Base-by-base conservation (phyloP, 2,329 filamentous ascomycete species). In the Teratosphaeria epicoccoides region DNA sequence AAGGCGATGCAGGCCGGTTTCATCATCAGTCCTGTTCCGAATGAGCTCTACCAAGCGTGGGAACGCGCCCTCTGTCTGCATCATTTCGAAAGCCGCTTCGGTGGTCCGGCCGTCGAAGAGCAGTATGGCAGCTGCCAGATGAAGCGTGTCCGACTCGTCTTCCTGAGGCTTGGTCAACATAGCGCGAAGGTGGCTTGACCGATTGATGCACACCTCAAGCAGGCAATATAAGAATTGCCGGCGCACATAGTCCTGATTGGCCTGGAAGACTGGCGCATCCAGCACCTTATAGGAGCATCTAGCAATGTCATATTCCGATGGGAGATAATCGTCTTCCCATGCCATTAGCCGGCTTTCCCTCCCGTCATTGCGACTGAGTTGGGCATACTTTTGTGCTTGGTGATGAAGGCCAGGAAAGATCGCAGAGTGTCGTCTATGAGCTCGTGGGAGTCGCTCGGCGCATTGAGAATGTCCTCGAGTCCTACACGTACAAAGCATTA, bases 181-280 rank as follows among this genome's bases (percentile, higher is more conserved):
- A 17, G 37, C 11, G 6, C 46, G 10, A 25, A 24, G 6, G 6
- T 14, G 2, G 17, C 25, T n/a, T 10, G 6, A 12, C 14, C 6
- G 9, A 3, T 10, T 25, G 10, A 26, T 9, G 11, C 67, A 46
- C 69, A 82, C 79, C 72, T 83, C 79, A 49, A 96, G 73, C 49
- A 98, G 76, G 67, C 88, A 90, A 70, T 95, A 89, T 58, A 97
- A 82, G 63, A 98, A 88, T 72, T 97, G 93, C 44, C 82, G 86
- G 57, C 91, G 87, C 56, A 97, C 87, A 70, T 98, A 97, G 52
- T 88, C 84, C 59, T 81, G 79, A 68, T 96, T 84, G 12, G 76
- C 70, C 24, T 72, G 70, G 68, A 94, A 98, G 44, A 97, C 74
- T 17, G 74, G 72, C 66, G 89, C 89, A 49, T 84, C 76, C 52